Conservation (phyloP, 1,284 basidiomycete genomes). For the Amylostereum chailletii region DNA sequence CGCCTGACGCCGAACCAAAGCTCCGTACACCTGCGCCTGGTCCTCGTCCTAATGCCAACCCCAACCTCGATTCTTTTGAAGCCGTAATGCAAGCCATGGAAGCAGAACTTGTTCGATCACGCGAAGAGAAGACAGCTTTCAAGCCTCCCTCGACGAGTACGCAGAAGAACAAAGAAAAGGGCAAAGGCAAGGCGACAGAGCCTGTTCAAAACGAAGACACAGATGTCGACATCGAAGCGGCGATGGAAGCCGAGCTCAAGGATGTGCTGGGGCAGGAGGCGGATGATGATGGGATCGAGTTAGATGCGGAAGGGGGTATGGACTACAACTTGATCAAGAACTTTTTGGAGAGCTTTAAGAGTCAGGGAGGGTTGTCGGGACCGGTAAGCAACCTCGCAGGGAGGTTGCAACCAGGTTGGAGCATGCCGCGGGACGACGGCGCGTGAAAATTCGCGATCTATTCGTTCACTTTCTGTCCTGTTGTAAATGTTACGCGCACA, state of each 20-base stretch:
- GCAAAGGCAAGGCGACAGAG: conserved; percentile 22
- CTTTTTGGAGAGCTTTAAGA: conserved; percentile 90
- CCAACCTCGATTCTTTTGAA: conserved; percentile 85
- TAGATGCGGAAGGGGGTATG: conserved; percentile 37
- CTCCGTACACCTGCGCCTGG: conserved; percentile 19
- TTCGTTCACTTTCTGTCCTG: no score
- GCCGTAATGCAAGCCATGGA: conserved; percentile 95
- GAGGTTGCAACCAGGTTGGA: conserved; percentile 68
- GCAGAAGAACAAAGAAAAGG: conserved; percentile 8
- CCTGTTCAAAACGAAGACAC: conserved; percentile 33
- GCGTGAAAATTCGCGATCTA: no score
- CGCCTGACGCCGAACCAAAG: not conserved
- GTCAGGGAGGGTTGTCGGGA: conserved; percentile 78
- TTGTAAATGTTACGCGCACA: no score
- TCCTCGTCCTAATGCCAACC: conserved; percentile 39
- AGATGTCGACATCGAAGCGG: conserved; percentile 60
- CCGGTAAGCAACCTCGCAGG: conserved; percentile 86
- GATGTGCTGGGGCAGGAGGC: conserved; percentile 52
- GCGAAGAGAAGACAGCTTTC: conserved; percentile 17
- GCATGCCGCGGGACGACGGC: conserved; percentile 55
- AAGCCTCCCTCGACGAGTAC: conserved; percentile 9
- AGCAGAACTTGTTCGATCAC: conserved; percentile 53
- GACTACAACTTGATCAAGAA: conserved; percentile 92
- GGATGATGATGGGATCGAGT: conserved; percentile 44
- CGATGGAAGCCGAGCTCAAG: conserved; percentile 82